A percentile compares a stretch with the other conserved stretches of the same genome.
Conservation (phyloP, 164 flowering plant genomes). For the Piper longum region DNA sequence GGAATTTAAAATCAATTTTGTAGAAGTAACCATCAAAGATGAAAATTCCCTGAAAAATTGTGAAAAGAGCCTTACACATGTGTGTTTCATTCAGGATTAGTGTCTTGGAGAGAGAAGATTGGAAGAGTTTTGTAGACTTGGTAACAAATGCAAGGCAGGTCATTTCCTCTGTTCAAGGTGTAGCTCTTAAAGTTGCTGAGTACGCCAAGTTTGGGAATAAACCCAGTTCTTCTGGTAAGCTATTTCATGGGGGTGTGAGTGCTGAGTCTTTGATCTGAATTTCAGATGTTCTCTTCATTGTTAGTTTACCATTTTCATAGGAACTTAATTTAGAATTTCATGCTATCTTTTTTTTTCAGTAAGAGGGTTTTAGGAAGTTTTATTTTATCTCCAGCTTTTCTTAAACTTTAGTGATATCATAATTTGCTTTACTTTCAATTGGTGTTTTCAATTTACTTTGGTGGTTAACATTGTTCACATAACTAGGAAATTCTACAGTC, state of each 20-base stretch:
- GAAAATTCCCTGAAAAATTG: neutral
- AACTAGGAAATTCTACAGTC: neutral
- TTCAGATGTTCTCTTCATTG: too few species aligned
- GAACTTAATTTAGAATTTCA: too few species aligned
- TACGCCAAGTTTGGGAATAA: slow-evolving; percentile 54
- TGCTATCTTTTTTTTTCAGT: too few species aligned
- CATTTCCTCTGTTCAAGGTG: slow-evolving; percentile 79
- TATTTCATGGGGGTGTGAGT: neutral
- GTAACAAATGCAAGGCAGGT: slow-evolving; percentile 90
- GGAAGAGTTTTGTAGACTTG: slow-evolving; percentile 56
- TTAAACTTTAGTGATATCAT: too few species aligned
- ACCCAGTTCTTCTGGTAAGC: slow-evolving; percentile 34
- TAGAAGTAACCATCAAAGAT: neutral
- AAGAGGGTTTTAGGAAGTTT: too few species aligned
- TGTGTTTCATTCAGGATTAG: slow-evolving; percentile 38
- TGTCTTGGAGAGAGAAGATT: slow-evolving; percentile 65
- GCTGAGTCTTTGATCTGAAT: neutral
- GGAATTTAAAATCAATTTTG: too few species aligned
- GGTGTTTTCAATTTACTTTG: neutral
- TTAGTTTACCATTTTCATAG: too few species aligned
- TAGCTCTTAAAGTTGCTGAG: slow-evolving; percentile 62
- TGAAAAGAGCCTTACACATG: neutral
- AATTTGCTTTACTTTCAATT: too few species aligned
- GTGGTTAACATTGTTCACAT: neutral
- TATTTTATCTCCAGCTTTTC: too few species aligned